Base-by-base conservation (phyloP, 75 land plant genomes). In the Larix kaempferi region DNA sequence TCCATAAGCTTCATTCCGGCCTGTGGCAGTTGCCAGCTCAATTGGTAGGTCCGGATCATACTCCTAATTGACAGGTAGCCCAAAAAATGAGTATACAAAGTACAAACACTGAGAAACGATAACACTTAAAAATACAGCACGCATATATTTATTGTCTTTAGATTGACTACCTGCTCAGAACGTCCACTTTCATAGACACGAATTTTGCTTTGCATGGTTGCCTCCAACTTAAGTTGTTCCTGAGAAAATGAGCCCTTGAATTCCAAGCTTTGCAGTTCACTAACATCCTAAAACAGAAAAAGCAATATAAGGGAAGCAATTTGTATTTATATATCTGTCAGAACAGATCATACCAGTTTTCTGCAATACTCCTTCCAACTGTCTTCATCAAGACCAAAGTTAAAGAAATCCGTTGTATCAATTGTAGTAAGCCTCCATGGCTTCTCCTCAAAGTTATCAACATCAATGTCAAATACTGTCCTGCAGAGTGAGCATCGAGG, bases 41-140 rank as follows among this genome's bases (percentile, higher is more conserved):
- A 97, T 97, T 22, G 99, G 99, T 72, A 96, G 79, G 85, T 96
- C 99, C 44, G 99, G 99, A 94, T 96, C 99, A 85, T 87, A 94
- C 25, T 92, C 99, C 99, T 96, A 84, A 66, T 66, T 77, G 72
- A 72, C 58, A 76, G 78, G 16, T 19, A 65, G 49, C 11, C 37
- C 54, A 73, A 11, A 55, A 77, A 41, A 17, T 23, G 71, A 66
- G 1, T 44, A 41, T n/a, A n/a, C n/a, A n/a, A n/a, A n/a, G n/a
- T 39, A 49, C 16, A 25, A 67, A 10, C 16, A 58, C 35, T 11
- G 41, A 58, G 64, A 35, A 54, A 29, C 4, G 8, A 60, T 26
- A 58, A 27, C 21, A 49, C 37, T 14, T 22, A 5, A 23, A 55
- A 59, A 4, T 26, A 41, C 22, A 57, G 13, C n/a, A 56, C 6